phyloP scores from a whole-genome alignment of 1,284 basidiomycete genomes.

The Tilletia horrida region DNA sequence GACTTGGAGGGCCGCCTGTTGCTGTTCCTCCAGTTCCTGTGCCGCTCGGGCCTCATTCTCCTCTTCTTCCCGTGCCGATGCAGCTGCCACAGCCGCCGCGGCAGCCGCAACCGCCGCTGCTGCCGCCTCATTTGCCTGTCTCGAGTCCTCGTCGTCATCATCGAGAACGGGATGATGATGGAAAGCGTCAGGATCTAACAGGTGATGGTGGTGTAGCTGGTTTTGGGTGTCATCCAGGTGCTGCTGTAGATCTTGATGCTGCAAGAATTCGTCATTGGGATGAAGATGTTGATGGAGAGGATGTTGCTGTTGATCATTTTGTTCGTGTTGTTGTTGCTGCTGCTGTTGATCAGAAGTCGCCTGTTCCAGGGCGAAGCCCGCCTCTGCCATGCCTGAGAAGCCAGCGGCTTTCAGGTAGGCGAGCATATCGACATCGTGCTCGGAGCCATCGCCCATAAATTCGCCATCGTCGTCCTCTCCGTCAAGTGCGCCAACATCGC shows the following conservation, averaged over 20 bases:
- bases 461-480: not conserved
- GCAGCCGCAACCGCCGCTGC: conserved; percentile 2
- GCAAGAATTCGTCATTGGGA: not conserved
- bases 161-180: not conserved
- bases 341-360: not conserved
- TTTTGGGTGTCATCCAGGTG: not conserved
- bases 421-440: not conserved
- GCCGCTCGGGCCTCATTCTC: not conserved
- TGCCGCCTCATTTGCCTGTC: not conserved
- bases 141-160: not conserved
- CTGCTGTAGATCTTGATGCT: not conserved
- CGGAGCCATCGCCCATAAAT: too few species aligned
- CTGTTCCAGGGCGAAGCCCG: conserved; percentile 2
- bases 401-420: not conserved
- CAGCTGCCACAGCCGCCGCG: conserved; percentile 3
- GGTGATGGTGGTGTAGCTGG: not conserved
- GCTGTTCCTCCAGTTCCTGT: too few species aligned
- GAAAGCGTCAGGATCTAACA: too few species aligned
- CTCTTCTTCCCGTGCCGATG: not conserved
- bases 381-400: not conserved
- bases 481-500: not conserved
- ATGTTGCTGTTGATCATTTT: not conserved
- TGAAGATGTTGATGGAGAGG: not conserved
- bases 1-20: too few species aligned
- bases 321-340: not conserved